Evolutionary conservation across 352 stramenopile genomes (phyloP), one percentile per base, ranked within the genome.

Genomic region (Phytophthora podocarpi): DNA sequence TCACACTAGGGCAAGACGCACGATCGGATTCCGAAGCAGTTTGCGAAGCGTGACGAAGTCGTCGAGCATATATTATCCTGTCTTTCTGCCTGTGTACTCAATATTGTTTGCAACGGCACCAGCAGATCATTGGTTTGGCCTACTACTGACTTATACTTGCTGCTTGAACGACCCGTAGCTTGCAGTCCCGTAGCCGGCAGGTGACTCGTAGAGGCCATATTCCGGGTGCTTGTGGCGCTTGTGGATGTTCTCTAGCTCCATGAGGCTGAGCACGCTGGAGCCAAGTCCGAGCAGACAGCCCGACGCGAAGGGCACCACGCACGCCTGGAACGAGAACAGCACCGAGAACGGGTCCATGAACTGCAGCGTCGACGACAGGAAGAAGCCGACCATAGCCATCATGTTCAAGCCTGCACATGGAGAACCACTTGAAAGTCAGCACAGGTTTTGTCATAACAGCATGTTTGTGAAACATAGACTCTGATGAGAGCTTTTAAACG

Each of bases 271-370:
- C 15, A 91, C 74, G 43, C 73, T 82, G 5, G 82, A 85, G 21
- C 72, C 69, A 20, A 95, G 68, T 2, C 80, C 80, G 9, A 91
- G 69, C 24, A 89, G 63, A 58, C 83, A 90, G 42, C 85, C 85
- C 11, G 88, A 67, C 2, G 74, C 80, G 35, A 93, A 95, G 5
- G 83, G 80, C 7, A 85, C 70, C 27, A 95, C 80, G 50, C 82
- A 92, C 27, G 67, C 73, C 20, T 80, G 73, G 64, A 93, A 92
- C 5, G 80, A 80, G 51, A 93, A 93, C 26, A 95, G 59, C 40
- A 82, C 77, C 32, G 82, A 75, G 69, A 93, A 88, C 21, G 85
- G 85, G 41, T 95, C 85, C 72, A 95, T 89, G 47, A 93, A 92
- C 59, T 95, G 85, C 42, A 91, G 63, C 4, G 83, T 90, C 12